These are phyloP conservation scores for Trichoderma erinaceum DNA, from an alignment of 495 filamentous ascomycete genomes.

Conservation along the genomic window DNA sequence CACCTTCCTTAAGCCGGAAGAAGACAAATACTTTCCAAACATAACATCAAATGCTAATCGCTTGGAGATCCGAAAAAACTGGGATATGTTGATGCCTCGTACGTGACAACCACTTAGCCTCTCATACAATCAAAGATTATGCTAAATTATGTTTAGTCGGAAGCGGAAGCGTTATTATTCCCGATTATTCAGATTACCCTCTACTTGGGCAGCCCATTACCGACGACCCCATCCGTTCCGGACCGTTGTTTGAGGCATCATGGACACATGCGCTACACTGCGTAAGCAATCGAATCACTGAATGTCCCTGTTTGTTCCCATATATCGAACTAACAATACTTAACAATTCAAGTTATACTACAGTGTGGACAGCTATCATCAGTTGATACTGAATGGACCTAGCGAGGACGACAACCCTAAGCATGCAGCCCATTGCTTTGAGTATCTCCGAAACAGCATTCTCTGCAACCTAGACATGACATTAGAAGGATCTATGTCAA, in stretches of 20 bases:
- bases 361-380: slow-evolving; percentile 2
- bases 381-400: background rate
- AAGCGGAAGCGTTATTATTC: background rate
- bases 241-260: background rate
- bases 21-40: background rate
- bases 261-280: slow-evolving; percentile 6
- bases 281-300: background rate
- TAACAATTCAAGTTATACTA: background rate
- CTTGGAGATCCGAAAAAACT: background rate
- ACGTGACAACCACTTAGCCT: background rate
- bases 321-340: background rate
- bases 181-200: background rate
- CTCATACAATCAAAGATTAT: background rate
- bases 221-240: background rate
- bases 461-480: slow-evolving; percentile 1
- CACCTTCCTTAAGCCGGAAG: background rate
- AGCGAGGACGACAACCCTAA: background rate
- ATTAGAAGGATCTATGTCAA: background rate
- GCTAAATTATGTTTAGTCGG: background rate
- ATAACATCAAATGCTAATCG: background rate
- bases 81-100: slow-evolving; percentile 1
- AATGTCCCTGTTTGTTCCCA: background rate
- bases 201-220: background rate
- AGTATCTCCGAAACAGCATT: slow-evolving; percentile 4
- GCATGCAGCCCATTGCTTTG: slow-evolving; percentile 2